These are phyloP conservation scores for Panus rudis DNA, from an alignment of 768 basidiomycete species.

Conservation along the genomic window DNA sequence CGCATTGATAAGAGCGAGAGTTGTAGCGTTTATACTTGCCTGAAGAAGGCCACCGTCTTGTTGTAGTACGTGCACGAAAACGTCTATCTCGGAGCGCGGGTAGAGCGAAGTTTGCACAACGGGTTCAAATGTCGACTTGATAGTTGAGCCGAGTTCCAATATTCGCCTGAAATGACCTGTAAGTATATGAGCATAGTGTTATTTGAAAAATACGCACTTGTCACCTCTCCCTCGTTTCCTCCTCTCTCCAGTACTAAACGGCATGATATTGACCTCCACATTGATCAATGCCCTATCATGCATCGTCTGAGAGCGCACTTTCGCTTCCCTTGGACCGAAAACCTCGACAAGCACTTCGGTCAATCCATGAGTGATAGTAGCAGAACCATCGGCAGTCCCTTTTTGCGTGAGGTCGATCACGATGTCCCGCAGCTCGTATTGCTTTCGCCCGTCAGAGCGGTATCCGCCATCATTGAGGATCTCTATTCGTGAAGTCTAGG, in stretches of 20 bases:
- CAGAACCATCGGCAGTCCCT: slow-evolving; percentile 79
- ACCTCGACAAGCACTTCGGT: slow-evolving; percentile 86
- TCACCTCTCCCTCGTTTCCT: slow-evolving; percentile 74
- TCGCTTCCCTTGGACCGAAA: slow-evolving; percentile 88
- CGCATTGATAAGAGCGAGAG: slow-evolving; percentile 82
- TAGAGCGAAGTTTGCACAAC: slow-evolving; percentile 87
- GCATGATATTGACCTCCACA: slow-evolving; percentile 82
- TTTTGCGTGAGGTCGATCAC: slow-evolving; percentile 70
- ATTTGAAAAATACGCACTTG: slow-evolving; percentile 53
- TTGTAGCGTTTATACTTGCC: slow-evolving; percentile 91
- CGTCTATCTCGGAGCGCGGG: slow-evolving; percentile 88
- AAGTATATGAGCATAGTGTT: slow-evolving; percentile 2
- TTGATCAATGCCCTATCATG: slow-evolving; percentile 87
- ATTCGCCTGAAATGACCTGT: slow-evolving; percentile 53
- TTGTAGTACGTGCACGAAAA: slow-evolving; percentile 87
- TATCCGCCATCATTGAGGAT: slow-evolving; percentile 81
- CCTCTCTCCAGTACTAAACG: slow-evolving; percentile 80
- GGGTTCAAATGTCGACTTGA: slow-evolving; percentile 94
- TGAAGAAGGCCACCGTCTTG: slow-evolving; percentile 80
- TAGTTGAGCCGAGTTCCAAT: slow-evolving; percentile 76
- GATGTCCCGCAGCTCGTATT: slow-evolving; percentile 83
- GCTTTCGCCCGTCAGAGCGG: slow-evolving; percentile 89
- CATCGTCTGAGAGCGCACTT: slow-evolving; percentile 67
- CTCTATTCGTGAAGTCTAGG: slow-evolving; percentile 55
- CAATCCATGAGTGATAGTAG: slow-evolving; percentile 79